A percentile compares a stretch with the other conserved stretches of the same genome.
These are phyloP conservation scores for Xylaria curta DNA, from an alignment of 495 filamentous ascomycete species.

Conservation along the genomic window DNA sequence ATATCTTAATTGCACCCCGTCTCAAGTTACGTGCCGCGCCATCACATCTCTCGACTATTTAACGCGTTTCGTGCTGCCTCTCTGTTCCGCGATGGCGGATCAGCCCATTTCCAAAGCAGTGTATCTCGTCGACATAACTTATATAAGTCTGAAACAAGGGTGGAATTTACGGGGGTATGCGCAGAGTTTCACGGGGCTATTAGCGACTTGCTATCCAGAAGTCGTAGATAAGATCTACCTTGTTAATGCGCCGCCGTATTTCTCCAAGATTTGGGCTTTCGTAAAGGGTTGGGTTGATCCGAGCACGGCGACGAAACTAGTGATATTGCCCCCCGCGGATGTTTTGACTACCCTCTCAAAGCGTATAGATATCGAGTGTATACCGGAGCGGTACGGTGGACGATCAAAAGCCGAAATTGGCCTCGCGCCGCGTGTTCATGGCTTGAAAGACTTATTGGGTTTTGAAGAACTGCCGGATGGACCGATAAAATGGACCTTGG, in stretches of 20 bases:
- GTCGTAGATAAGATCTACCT: constrained; percentile 19
- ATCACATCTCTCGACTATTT: constrained; percentile 21
- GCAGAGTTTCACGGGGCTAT: constrained; percentile 5
- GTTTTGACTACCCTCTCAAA: constrained; percentile 15
- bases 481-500: constrained; percentile 13
- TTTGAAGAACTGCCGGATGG: constrained; percentile 11
- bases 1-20: constrained; percentile 4
- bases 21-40: constrained; percentile 13
- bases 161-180: constrained; percentile 16
- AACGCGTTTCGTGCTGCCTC: constrained; percentile 21
- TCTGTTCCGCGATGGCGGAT: constrained; percentile 18
- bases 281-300: constrained; percentile 21
- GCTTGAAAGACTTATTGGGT: constrained; percentile 14
- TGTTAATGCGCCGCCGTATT: constrained; percentile 15
- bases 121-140: constrained; percentile 15
- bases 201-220: constrained; percentile 22
- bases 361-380: constrained; percentile 16
- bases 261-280: constrained; percentile 10
- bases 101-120: constrained; percentile 7
- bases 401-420: constrained; percentile 1
- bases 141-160: constrained; percentile 10
- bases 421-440: neutral
- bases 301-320: constrained; percentile 11
- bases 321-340: constrained; percentile 7
- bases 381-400: constrained; percentile 19